Evolutionary conservation across 768 basidiomycete genomes (phyloP).

Genomic region (Lactarius deliciosus): DNA sequence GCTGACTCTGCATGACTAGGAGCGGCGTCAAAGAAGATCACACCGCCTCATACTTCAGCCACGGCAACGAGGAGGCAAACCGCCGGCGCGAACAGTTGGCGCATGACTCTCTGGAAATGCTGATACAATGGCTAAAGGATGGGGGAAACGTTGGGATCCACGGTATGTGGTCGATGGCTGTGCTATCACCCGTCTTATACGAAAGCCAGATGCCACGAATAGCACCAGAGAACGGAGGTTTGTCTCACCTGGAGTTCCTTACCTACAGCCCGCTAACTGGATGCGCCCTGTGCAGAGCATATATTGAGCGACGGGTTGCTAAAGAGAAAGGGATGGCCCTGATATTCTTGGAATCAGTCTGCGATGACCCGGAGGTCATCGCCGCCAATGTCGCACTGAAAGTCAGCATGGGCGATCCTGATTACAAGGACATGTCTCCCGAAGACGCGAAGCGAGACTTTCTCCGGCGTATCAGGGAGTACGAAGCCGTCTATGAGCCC

Average conservation of each 20-base stretch:
- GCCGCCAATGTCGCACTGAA: slow-evolving; percentile 96
- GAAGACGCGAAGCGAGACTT: slow-evolving; percentile 91
- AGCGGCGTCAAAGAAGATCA: slow-evolving; percentile 90
- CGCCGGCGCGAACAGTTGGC: slow-evolving; percentile 79
- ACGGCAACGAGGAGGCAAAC: slow-evolving; percentile 76
- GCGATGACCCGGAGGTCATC: slow-evolving; percentile 91
- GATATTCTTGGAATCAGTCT: slow-evolving; percentile 93
- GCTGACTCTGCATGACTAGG: slow-evolving; percentile 38
- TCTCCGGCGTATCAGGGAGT: slow-evolving; percentile 83
- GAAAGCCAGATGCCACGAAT: slow-evolving; percentile 87
- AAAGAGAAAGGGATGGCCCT: slow-evolving; percentile 84
- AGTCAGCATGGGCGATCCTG: slow-evolving; percentile 94
- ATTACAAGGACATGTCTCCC: slow-evolving; percentile 86
- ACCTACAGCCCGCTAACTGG: background rate
- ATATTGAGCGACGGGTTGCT: slow-evolving; percentile 79
- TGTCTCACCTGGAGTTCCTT: slow-evolving; percentile 27
- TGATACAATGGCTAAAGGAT: slow-evolving; percentile 92
- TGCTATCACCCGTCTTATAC: slow-evolving; percentile 10
- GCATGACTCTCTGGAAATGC: slow-evolving; percentile 88
- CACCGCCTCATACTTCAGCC: slow-evolving; percentile 86
- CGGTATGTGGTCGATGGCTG: slow-evolving; percentile 48
- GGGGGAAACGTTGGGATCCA: slow-evolving; percentile 98
- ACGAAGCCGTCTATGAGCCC: slow-evolving; percentile 95
- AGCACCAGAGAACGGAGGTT: slow-evolving; percentile 76
- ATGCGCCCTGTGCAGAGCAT: slow-evolving; percentile 51